Percentiles rank a stretch among this genome's conserved stretches.
Conservation (phyloP, 805 yeast genomes). For the Blastobotrys peoriensis region DNA sequence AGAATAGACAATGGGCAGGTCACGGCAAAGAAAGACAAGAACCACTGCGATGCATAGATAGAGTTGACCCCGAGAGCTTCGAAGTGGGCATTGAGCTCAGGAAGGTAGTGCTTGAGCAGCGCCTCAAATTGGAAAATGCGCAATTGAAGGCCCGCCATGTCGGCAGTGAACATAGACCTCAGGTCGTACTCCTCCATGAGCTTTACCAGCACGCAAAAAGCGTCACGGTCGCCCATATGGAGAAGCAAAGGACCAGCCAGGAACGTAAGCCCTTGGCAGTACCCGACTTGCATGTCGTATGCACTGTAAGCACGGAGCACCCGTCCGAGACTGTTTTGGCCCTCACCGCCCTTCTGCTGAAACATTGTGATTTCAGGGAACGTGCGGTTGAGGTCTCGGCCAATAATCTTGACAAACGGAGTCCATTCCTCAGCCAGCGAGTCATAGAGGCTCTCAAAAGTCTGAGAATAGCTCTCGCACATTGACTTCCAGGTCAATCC, state of each 20-base stretch:
- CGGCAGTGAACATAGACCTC: conserved; percentile 46
- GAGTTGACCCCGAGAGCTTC: conserved; percentile 37
- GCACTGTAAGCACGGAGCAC: conserved; percentile 57
- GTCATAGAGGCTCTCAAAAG: conserved; percentile 32
- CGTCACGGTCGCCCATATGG: conserved; percentile 36
- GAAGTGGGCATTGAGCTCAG: conserved; percentile 41
- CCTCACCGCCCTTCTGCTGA: conserved; percentile 35
- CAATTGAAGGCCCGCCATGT: conserved; percentile 47
- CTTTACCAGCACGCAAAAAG: conserved; percentile 48
- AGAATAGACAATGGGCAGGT: conserved; percentile 52
- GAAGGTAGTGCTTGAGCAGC: conserved; percentile 37
- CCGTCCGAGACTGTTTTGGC: conserved; percentile 43
- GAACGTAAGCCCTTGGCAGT: conserved; percentile 62
- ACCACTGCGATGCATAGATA: conserved; percentile 57
- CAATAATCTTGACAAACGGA: conserved; percentile 41
- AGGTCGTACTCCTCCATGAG: conserved; percentile 56
- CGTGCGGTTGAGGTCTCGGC: conserved; percentile 54
- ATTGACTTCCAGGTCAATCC: conserved; percentile 32
- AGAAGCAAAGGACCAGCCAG: conserved; percentile 53
- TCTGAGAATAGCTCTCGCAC: conserved; percentile 25
- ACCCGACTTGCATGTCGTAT: conserved; percentile 60
- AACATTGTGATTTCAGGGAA: conserved; percentile 51
- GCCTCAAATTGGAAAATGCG: conserved; percentile 48
- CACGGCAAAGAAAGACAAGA: conserved; percentile 52
- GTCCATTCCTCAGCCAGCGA: conserved; percentile 37